These are phyloP conservation scores for barley (Hordeum vulgare) DNA, from an alignment of 176 grass and related monocot genomes.

Conservation along the genomic window DNA sequence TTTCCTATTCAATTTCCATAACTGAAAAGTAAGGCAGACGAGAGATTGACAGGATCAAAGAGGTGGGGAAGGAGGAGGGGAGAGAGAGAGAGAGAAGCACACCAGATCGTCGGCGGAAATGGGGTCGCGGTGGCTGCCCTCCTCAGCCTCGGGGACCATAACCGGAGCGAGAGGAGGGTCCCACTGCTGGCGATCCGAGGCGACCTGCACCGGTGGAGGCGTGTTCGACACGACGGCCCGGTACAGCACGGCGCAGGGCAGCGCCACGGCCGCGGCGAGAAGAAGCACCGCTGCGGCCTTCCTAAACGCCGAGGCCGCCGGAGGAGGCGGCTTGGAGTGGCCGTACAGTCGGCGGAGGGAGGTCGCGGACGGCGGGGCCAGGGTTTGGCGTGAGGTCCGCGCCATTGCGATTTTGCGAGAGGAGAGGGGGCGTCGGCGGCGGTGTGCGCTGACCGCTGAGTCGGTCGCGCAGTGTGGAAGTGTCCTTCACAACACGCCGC, in stretches of 20 bases:
- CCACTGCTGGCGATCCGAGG: background rate
- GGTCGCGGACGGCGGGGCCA: background rate
- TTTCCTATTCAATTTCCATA: background rate
- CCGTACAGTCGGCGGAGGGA: background rate
- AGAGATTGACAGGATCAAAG: background rate
- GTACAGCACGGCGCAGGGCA: conserved; percentile 46
- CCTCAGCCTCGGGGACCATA: background rate
- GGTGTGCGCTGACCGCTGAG: background rate
- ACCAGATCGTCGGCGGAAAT: conserved; percentile 17
- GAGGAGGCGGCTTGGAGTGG: background rate
- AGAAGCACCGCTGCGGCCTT: conserved; percentile 12
- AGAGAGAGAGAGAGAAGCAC: background rate
- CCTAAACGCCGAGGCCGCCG: background rate
- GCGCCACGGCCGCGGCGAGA: conserved; percentile 24
- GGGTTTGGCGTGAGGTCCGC: background rate
- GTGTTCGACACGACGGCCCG: background rate
- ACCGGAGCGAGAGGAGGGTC: background rate
- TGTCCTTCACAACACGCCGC: too few species aligned
- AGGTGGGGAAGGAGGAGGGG: background rate
- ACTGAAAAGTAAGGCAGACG: background rate
- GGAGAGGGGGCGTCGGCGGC: background rate
- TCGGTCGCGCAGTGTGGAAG: background rate
- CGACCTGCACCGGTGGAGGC: background rate
- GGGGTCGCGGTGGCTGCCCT: background rate
- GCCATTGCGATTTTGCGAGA: background rate